A percentile compares a stretch with the other conserved stretches of the same genome.
phyloP scores from a whole-genome alignment of 2,329 filamentous ascomycete species.

The Ascochyta koolunga region DNA sequence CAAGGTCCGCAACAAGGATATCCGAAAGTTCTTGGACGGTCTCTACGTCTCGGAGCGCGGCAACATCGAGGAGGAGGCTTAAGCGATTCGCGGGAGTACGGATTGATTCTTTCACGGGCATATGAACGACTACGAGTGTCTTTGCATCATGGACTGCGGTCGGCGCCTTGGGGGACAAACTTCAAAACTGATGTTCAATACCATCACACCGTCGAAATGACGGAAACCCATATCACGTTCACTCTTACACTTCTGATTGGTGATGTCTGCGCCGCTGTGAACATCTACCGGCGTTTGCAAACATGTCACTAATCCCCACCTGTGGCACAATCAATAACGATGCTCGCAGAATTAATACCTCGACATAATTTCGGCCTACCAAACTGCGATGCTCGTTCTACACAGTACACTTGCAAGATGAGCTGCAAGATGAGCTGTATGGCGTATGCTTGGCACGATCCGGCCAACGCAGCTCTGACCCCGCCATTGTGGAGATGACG shows the following conservation, averaged over 20 bases:
- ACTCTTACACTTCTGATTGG: background rate
- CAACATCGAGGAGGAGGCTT: constrained; percentile 78
- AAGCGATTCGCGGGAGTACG: constrained; percentile 40
- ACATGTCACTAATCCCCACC: background rate
- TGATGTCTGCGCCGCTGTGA: constrained; percentile 5
- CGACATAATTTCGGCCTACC: background rate
- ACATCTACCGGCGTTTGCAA: background rate
- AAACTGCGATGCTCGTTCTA: too few relatives aligned
- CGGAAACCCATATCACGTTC: constrained; percentile 18
- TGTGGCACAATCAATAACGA: too few relatives aligned
- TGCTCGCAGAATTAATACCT: background rate
- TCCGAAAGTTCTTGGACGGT: constrained; percentile 99
- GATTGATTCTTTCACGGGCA: constrained; percentile 49
- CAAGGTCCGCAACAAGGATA: constrained; percentile 99
- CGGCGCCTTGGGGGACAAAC: constrained; percentile 47
- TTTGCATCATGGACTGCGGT: constrained; percentile 48
- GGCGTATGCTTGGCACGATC: constrained; percentile 22
- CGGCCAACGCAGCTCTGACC: constrained; percentile 12
- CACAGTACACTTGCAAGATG: background rate
- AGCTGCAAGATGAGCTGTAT: background rate
- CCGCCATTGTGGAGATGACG: constrained; percentile 28
- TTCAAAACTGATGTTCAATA: constrained; percentile 50
- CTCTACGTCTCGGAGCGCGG: constrained; percentile 99
- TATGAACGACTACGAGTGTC: constrained; percentile 49
- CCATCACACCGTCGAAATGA: constrained; percentile 42